phyloP scores from a whole-genome alignment of 805 yeast species.

The Saccharomyces jurei region DNA sequence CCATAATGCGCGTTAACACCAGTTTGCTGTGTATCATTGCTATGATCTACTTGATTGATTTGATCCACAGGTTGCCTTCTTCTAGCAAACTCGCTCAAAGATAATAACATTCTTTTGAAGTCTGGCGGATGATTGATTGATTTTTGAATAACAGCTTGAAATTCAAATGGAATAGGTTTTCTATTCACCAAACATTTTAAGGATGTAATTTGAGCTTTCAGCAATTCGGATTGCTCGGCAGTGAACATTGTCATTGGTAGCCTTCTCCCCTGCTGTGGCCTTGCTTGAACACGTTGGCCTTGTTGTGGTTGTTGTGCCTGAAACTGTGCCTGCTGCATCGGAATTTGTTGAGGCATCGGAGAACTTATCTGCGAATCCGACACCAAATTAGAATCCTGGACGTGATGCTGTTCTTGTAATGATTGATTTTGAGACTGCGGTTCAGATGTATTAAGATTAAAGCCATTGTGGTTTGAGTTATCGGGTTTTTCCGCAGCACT shows the following conservation, averaged over 20 bases:
- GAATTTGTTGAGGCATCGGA: slow-evolving; percentile 7
- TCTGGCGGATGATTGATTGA: slow-evolving; percentile 29
- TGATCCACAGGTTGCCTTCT: slow-evolving; percentile 5
- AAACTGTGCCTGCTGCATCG: not conserved
- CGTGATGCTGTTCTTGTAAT: not conserved
- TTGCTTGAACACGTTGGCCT: slow-evolving; percentile 6
- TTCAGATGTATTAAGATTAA: not conserved
- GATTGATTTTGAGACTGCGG: not conserved
- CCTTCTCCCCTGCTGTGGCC: slow-evolving; percentile 5
- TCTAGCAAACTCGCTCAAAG: slow-evolving; percentile 25
- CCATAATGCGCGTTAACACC: not conserved
- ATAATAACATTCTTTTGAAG: slow-evolving; percentile 25
- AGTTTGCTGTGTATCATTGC: slow-evolving; percentile 2
- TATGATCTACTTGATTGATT: slow-evolving; percentile 6
- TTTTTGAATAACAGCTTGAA: slow-evolving; percentile 22
- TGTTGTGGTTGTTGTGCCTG: not conserved
- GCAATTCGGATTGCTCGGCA: slow-evolving; percentile 24
- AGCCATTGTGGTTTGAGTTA: not conserved
- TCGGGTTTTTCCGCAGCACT: not conserved
- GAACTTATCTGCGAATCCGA: not conserved
- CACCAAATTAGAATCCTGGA: not conserved
- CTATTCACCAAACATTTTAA: slow-evolving; percentile 25
- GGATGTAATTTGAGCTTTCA: slow-evolving; percentile 32
- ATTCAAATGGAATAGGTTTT: slow-evolving; percentile 24
- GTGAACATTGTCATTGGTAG: slow-evolving; percentile 19